Evolutionary conservation across 345 rosid genomes (phyloP), one percentile per base, ranked within the genome.

Genomic region (Isatis tinctoria): DNA sequence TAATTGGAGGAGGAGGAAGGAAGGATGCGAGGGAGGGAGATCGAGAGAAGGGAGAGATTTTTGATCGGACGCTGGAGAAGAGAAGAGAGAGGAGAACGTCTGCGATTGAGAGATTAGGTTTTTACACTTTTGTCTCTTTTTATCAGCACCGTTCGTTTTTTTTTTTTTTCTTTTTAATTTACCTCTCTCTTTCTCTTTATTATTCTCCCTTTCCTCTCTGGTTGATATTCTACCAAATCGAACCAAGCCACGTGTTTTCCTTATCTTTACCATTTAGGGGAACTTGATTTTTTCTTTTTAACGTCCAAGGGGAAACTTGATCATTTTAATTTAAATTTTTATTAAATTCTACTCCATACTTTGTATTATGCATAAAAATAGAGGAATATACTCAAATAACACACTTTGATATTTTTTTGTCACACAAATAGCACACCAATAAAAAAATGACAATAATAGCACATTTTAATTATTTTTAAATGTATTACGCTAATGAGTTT

Each of bases 61-160:
- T 22, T 76, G 66, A 93, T 93, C 97, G 91, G 91, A 93, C 98
- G 98, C 92, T 93, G 84, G 90, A 93, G 88, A 93, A 84, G 83
- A 63, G 27, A 80, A 78, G 80, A 83, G 80, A 83, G 36, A 79
- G 79, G 88, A 81, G 64, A 85, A 81, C 85, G 89, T 78, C 86
- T 82, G 76, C 53, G 90, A 90, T 90, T 82, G 65, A 76, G 78
- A 48, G 52, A 60, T 64, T 53, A 75, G 82, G 82, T 75, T 79
- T 53, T 75, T 44, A 32, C 43, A 8, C 48, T 68, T 74, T 74
- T 10, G 0, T 20, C 4, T 40, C 69, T 68, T 61, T 70, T 77
- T 87, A 86, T 89, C 95, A 83, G 44, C 88, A 82, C 95, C 92
- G 95, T 87, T 86, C 68, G 87, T 87, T 87, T 65, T 35, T 26